Conservation (phyloP, 139 green algal genomes). For the Auxenochlorella protothecoides region DNA sequence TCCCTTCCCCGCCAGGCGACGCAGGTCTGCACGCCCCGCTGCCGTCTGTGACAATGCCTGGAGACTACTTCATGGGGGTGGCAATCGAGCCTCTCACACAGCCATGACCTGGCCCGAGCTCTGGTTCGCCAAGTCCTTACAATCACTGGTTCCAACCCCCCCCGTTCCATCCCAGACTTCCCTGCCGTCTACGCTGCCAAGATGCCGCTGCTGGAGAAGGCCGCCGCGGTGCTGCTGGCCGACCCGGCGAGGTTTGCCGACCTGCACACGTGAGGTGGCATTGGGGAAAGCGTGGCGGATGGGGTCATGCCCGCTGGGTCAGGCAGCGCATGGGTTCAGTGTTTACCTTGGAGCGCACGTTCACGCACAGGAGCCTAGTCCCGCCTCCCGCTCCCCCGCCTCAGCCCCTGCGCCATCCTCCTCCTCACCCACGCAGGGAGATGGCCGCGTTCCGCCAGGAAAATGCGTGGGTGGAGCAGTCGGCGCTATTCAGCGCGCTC, state of each 20-base stretch:
- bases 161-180: background rate
- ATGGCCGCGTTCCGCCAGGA: constrained; percentile 39
- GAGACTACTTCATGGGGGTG: no score
- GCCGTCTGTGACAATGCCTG: no score
- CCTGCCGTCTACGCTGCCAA: constrained; percentile 20
- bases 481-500: constrained; percentile 73
- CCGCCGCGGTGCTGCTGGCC: constrained; percentile 46
- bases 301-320: constrained; percentile 4
- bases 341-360: no score
- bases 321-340: no score
- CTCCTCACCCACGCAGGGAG: constrained; percentile 3
- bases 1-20: constrained; percentile 4
- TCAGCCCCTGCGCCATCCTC: no score
- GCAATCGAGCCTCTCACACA: no score
- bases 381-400: no score
- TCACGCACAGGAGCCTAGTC: no score
- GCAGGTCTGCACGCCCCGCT: no score
- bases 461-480: constrained; percentile 84
- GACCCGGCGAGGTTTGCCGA: constrained; percentile 2
- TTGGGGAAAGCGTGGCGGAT: no score
- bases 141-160: background rate
- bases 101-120: no score
- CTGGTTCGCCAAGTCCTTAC: background rate
- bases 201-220: constrained; percentile 61
- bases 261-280: no score